Base-by-base conservation (phyloP, 2,329 filamentous ascomycete genomes). In the Botrytis hyacinthi region DNA sequence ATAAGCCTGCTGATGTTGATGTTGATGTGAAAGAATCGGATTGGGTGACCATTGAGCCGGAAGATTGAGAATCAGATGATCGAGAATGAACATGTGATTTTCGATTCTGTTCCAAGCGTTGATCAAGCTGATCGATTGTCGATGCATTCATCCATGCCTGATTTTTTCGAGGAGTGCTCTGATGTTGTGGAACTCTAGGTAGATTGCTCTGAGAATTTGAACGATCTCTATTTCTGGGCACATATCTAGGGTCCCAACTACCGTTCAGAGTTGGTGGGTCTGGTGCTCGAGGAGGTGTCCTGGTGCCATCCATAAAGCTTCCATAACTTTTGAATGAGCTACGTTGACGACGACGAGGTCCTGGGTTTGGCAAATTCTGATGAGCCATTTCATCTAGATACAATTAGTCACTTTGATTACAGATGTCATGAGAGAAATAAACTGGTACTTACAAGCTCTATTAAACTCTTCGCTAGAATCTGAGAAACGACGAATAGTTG, bases 381-480 rank as follows among this genome's bases (percentile, higher is more conserved):
- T 57, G 37, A 44, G 48, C 48, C 35, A 69, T 57, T n/a, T 29
- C 66, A 22, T 42, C 66, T 69, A 44, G 37, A n/a, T 42, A 26
- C 0, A 57, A 32, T 69, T 16, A 69, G 66, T 37, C n/a, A n/a
- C 4, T 3, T 37, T 44, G 26, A 48, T 35, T 26, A 4, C 22
- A 3, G 22, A 42, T 42, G 10, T 26, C 4, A 32, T 26, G 3
- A 16, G 16, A 26, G 14, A 18, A 8, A 10, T n/a, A 16, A 12
- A 9, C 7, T 10, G n/a, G 32, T 26, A 69, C 66, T 69, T 57
- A 57, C 66, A 42, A 32, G 66, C 66, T 69, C 66, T 42, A 8
- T 69, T 40, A 44, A 32, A 69, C 37, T 57, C 66, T 29, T 69
- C 66, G n/a, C 66, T 69, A 42, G 66, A 69, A 42, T 57, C 48